Percentiles rank a stretch among this genome's conserved stretches.
Evolutionary conservation across 176 grass and related monocot species (phyloP).

Genomic region (Zea luxurians): DNA sequence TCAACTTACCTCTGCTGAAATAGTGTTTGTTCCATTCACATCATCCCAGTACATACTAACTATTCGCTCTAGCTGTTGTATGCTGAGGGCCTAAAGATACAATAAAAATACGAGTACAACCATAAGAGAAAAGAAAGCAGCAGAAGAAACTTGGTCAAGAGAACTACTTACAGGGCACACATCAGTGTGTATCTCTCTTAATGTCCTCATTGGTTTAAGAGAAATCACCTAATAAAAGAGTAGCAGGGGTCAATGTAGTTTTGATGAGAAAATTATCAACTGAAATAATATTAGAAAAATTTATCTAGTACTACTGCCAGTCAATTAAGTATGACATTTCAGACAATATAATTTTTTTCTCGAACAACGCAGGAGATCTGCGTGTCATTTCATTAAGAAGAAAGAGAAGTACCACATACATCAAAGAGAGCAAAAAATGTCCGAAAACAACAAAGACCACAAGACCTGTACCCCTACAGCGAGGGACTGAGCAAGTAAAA

Average conservation of each 20-base stretch:
- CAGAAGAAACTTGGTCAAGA: constrained; percentile 29
- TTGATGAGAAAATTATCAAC: constrained; percentile 21
- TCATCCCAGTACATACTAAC: constrained; percentile 93
- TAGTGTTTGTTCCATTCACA: constrained; percentile 78
- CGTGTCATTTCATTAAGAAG: no score
- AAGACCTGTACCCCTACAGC: no score
- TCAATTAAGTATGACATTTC: background rate
- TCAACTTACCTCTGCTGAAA: constrained; percentile 75
- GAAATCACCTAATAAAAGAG: constrained; percentile 63
- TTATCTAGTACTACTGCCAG: background rate
- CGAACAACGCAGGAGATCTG: no score
- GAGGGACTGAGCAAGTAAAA: no score
- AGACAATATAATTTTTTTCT: background rate
- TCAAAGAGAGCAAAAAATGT: no score
- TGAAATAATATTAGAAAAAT: background rate
- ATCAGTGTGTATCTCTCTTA: constrained; percentile 78
- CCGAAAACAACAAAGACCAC: no score
- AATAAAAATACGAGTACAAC: constrained; percentile 33
- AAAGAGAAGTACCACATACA: no score
- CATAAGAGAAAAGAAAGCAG: constrained; percentile 10
- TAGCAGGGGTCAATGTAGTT: background rate
- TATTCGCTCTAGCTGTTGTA: constrained; percentile 84
- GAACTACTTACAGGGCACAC: constrained; percentile 74
- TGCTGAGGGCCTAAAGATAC: constrained; percentile 70
- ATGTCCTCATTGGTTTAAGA: constrained; percentile 81